phyloP scores from a whole-genome alignment of 176 grass and related monocot species.

The Phoenix dactylifera region DNA sequence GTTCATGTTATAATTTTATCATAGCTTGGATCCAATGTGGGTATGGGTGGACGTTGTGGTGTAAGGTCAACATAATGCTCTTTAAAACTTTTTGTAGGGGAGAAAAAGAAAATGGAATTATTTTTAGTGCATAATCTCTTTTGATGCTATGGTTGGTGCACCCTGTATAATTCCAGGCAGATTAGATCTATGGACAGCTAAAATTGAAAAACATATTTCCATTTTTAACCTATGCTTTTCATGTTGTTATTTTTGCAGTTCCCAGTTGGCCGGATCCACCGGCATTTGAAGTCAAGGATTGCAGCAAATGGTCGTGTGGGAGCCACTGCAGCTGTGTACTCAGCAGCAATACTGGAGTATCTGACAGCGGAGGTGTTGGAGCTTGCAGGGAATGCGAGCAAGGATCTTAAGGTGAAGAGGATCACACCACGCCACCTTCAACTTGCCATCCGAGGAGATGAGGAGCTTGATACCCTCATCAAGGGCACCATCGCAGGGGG shows the following conservation, averaged over 20 bases:
- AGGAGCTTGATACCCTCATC: constrained; percentile 18
- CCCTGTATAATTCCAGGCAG: too few relatives aligned
- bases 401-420: constrained; percentile 18
- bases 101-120: too few relatives aligned
- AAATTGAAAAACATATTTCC: too few relatives aligned
- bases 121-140: too few relatives aligned
- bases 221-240: too few relatives aligned
- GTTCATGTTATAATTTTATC: too few relatives aligned
- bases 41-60: too few relatives aligned
- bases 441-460: constrained; percentile 13
- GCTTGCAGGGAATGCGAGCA: constrained; percentile 14
- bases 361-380: constrained; percentile 15
- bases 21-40: too few relatives aligned
- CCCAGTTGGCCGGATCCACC: constrained; percentile 16
- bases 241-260: constrained; percentile 4
- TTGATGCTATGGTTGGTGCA: too few relatives aligned
- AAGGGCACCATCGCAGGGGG: constrained; percentile 17
- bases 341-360: constrained; percentile 14
- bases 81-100: too few relatives aligned
- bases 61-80: too few relatives aligned
- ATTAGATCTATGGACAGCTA: too few relatives aligned
- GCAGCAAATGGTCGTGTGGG: constrained; percentile 12
- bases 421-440: constrained; percentile 14
- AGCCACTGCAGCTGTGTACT: constrained; percentile 20
- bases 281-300: constrained; percentile 17